Base-by-base conservation (phyloP, 1,284 basidiomycete species). In the Ceratobasidium sp. region DNA sequence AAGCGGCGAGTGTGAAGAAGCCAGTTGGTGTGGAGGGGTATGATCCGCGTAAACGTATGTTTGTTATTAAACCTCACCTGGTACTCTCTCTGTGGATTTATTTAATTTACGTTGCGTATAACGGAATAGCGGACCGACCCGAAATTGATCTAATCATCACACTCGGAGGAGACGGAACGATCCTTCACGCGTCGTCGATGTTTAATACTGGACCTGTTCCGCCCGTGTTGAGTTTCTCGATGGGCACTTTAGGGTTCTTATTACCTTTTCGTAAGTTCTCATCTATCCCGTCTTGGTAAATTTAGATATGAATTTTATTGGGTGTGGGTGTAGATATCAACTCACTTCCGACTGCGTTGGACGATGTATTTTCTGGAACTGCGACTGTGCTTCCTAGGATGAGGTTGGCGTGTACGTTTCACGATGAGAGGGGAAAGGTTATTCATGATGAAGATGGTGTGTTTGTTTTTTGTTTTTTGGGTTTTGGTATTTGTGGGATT, bases 241-340 rank as follows among this genome's bases (percentile, higher is more conserved):
- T 98, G 94, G 97, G 97, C 7, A 97, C 95, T 0, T 88, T 99
- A 0, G 97, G 97, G 0, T 99, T 99, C 85, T 86, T 99, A 20
- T 89, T 99, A 23, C 97, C 97, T 0, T 98, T 98, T 85, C 94
- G 96, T 96, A 83, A 87, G 95, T 89, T 33, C 33, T 33, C 33
- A 33, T 33, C 4, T 4, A 33, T 33, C 33, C 33, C 4, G 33
- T 33, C 33, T 33, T 33, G 33, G 33, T 33, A 33, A 33, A 33
- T 33, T n/a, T n/a, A 33, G 2, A 33, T 33, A 1, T 70, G 33
- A n/a, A 20, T 1, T 44, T n/a, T 18, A 15, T 20, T 26, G 26
- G 13, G 13, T 26, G 58, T 82, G 95, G 13, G 13, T 26, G 58
- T 82, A 95, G 94, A 95, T 82, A 93, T 96, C 80, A 93, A 95